phyloP scores from a whole-genome alignment of 1,284 basidiomycete genomes.

The Papiliotrema flavescens region DNA sequence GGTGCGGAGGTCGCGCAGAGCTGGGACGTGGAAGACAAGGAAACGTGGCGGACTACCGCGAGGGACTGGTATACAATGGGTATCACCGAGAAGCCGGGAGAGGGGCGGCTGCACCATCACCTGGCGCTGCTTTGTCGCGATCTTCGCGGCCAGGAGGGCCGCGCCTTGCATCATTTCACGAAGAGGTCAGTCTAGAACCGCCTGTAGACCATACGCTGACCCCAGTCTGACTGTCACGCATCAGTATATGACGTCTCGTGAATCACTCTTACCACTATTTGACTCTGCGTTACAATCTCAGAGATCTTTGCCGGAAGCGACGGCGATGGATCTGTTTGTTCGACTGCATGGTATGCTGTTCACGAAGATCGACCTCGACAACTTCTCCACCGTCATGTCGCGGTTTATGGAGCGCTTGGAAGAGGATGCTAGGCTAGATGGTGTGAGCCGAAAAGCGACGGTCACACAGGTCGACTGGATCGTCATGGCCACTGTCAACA shows the following conservation, averaged over 20 bases:
- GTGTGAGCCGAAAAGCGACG: conserved; percentile 49
- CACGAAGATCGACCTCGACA: conserved; percentile 88
- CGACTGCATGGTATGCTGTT: conserved; percentile 93
- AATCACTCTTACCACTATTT: conserved; percentile 82
- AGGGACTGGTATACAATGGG: conserved; percentile 90
- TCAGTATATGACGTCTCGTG: conserved; percentile 78
- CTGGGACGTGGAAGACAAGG: conserved; percentile 87
- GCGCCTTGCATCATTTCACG: conserved; percentile 86
- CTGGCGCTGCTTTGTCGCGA: conserved; percentile 84
- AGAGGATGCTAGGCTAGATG: conserved; percentile 60
- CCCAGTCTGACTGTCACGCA: conserved; percentile 80
- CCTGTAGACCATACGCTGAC: too few relatives aligned
- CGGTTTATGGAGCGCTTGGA: conserved; percentile 78
- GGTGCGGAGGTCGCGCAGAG: conserved; percentile 79
- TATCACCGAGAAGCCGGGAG: conserved; percentile 80
- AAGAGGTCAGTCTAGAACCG: conserved; percentile 66
- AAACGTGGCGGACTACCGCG: conserved; percentile 85
- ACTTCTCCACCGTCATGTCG: conserved; percentile 74
- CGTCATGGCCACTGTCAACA: conserved; percentile 86
- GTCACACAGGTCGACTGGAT: conserved; percentile 85
- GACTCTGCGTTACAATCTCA: conserved; percentile 64
- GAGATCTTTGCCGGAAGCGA: conserved; percentile 70
- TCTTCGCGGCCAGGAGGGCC: conserved; percentile 75
- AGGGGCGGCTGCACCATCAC: conserved; percentile 89
- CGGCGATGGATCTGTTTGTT: conserved; percentile 77